Evolutionary conservation across 768 basidiomycete genomes (phyloP).

Genomic region (Fomitopsis serialis): DNA sequence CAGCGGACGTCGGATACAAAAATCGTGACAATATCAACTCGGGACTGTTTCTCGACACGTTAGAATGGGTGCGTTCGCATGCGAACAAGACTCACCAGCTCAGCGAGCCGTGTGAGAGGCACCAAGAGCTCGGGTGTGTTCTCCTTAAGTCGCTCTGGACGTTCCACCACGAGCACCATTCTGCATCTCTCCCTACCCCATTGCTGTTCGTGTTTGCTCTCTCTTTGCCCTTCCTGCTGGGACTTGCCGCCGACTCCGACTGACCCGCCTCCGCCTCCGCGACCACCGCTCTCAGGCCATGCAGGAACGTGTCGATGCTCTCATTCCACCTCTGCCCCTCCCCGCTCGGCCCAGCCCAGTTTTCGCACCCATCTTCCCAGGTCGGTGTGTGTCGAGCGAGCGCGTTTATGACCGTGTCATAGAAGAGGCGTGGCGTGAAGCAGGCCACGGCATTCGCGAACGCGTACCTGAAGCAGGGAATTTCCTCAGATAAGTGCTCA

Average conservation of each 20-base stretch:
- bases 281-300: conserved; percentile 47
- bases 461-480: conserved; percentile 29
- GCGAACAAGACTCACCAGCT: conserved; percentile 57
- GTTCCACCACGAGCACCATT: conserved; percentile 60
- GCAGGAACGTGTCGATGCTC: conserved; percentile 63
- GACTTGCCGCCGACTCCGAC: conserved; percentile 3
- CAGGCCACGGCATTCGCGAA: conserved; percentile 52
- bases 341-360: conserved; percentile 40
- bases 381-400: conserved; percentile 49
- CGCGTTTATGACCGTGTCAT: conserved; percentile 58
- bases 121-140: conserved; percentile 60
- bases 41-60: too few species aligned
- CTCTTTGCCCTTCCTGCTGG: conserved; percentile 24
- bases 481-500: conserved; percentile 12
- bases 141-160: conserved; percentile 62
- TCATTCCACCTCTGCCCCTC: conserved; percentile 51
- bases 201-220: neutral
- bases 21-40: too few species aligned
- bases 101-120: conserved; percentile 64
- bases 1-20: too few species aligned
- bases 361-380: conserved; percentile 58
- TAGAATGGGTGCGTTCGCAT: too few species aligned
- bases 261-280: conserved; percentile 5
- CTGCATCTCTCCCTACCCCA: conserved; percentile 23
- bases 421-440: conserved; percentile 59